These are phyloP conservation scores for Teratosphaeriaceae sp. DNA, from an alignment of 2,329 filamentous ascomycete genomes.

Conservation along the genomic window DNA sequence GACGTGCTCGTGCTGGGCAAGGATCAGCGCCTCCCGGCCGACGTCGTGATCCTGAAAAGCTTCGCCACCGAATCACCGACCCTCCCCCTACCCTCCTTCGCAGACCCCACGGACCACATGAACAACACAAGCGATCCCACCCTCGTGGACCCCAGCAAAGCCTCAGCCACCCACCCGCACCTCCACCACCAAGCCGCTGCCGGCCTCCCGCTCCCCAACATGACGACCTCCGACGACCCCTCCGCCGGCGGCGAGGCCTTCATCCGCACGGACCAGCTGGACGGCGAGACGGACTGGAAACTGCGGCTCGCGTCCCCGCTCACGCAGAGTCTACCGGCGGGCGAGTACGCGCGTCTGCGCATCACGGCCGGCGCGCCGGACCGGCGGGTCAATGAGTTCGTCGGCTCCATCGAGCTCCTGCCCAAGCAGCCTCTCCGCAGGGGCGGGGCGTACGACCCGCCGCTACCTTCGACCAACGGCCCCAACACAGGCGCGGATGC, in stretches of 20 bases:
- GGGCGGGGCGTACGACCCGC: constrained; percentile 39
- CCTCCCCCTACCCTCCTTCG: too few species aligned
- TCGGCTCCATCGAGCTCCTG: constrained; percentile 76
- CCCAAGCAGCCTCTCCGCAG: constrained; percentile 40
- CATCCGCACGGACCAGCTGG: constrained; percentile 92
- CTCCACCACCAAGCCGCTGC: constrained; percentile 25
- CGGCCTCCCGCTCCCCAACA: too few species aligned
- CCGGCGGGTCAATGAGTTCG: constrained; percentile 88
- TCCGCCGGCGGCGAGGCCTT: constrained; percentile 76
- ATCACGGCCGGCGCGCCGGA: constrained; percentile 87
- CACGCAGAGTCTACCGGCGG: constrained; percentile 68
- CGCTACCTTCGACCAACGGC: constrained; percentile 6
- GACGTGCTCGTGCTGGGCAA: constrained; percentile 92
- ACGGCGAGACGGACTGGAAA: constrained; percentile 99
- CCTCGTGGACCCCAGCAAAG: constrained; percentile 29
- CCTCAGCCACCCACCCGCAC: neutral
- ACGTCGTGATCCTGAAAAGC: constrained; percentile 89
- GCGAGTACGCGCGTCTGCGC: constrained; percentile 59
- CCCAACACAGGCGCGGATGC: neutral
- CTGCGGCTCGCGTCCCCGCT: constrained; percentile 78
- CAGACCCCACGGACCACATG: too few species aligned
- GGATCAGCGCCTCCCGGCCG: constrained; percentile 87
- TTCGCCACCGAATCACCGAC: constrained; percentile 60
- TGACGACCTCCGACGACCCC: constrained; percentile 29
- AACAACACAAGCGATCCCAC: constrained; percentile 28